Evolutionary conservation across 2,329 filamentous ascomycete genomes (phyloP), one percentile per base, ranked within the genome.

Genomic region (Podosphaera fusca): DNA sequence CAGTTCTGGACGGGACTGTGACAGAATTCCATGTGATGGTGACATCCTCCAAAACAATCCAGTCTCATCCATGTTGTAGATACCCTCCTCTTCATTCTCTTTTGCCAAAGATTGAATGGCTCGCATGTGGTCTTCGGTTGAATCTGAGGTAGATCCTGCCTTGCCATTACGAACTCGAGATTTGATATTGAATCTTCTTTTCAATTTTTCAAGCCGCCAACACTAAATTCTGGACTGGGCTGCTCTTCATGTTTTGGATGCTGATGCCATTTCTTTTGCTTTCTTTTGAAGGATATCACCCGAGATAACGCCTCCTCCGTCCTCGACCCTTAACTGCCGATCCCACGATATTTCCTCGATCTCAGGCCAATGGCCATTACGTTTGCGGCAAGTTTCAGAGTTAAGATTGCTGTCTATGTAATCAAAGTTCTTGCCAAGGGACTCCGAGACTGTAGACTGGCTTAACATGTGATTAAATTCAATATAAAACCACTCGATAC

Each of bases 21-120:
- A 57, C 69, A 67, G 63, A 75, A 72, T 55, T 81, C 70, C 67
- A 21, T 36, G n/a, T 31, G 38, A 46, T 29, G 38, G 36, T 7
- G 35, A 6, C 55, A 56, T 56, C 14, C 12, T 47, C 55, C 40
- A 56, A 34, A 29, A 56, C 4, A 47, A 33, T 30, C 38, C 55
- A 46, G 40, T 12, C 40, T 45, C 40, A n/a, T 45, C 40, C 4
- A 45, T 45, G 21, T 45, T 45, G 21, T 2, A 47, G 7, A 56
- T 47, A 47, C 47, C 35, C 42, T 56, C 40, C 42, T 56, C 40
- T 21, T 47, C 14, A 47, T 31, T 2, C 34, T 56, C 55, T 56
- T 40, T 40, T 47, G 55, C 38, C 7, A 56, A 7, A 6, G 36
- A 33, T 35, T 40, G 36, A 31, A 56, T 9, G 33, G 12, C 40